Conservation (phyloP, 176 grass and related monocot species). For the Tuctoria greenei region DNA sequence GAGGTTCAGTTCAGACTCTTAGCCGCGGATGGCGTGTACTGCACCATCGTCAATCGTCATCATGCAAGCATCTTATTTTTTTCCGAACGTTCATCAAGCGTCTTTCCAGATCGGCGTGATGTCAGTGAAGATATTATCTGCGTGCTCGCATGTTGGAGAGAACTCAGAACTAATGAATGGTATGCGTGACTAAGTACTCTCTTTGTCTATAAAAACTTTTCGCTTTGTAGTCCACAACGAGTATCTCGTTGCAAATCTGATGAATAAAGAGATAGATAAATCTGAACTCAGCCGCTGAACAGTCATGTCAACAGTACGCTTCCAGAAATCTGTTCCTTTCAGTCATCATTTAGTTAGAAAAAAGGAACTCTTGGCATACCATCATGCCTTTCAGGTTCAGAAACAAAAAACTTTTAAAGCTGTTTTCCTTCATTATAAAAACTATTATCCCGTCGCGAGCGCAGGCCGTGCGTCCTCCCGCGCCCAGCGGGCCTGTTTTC, state of each 20-base stretch:
- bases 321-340: conserved; percentile 9
- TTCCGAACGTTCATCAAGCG: too few species aligned
- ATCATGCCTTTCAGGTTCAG: not conserved
- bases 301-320: not conserved
- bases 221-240: too few species aligned
- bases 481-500: not conserved
- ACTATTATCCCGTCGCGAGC: too few species aligned
- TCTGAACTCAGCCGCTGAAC: not conserved
- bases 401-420: not conserved
- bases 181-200: too few species aligned
- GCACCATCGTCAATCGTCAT: not conserved
- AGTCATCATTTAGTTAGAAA: not conserved
- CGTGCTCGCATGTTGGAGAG: not conserved
- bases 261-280: not conserved
- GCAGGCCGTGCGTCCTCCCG: too few species aligned
- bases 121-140: conserved; percentile 10
- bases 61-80: not conserved
- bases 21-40: not conserved
- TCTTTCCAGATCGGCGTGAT: not conserved
- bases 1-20: not conserved
- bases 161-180: not conserved
- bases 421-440: too few species aligned
- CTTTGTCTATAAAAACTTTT: too few species aligned
- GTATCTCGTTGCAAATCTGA: not conserved
- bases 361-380: conserved; percentile 15